Conservation (phyloP, 805 yeast species). For the Kluyveromyces starmeri region DNA sequence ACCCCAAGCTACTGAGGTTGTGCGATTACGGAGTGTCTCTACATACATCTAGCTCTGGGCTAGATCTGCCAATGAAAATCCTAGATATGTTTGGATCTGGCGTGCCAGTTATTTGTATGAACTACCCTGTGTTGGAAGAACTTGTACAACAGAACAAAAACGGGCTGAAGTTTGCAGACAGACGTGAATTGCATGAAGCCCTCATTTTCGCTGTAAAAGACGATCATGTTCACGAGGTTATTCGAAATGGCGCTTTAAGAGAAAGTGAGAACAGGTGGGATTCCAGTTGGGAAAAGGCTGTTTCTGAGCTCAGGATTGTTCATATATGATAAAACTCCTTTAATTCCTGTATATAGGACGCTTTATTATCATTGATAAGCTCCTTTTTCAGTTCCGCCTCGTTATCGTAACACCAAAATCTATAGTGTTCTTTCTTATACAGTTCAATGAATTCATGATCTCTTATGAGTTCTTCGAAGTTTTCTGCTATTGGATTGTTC, state of each 20-base stretch:
- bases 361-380: constrained; percentile 25
- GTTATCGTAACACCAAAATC: constrained; percentile 39
- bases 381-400: constrained; percentile 28
- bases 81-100: constrained; percentile 96
- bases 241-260: constrained; percentile 61
- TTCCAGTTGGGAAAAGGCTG: constrained; percentile 51
- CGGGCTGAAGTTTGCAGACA: constrained; percentile 50
- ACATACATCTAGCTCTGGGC: constrained; percentile 86
- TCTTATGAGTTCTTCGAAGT: constrained; percentile 41
- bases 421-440: constrained; percentile 37
- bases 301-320: constrained; percentile 18
- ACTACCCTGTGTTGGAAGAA: constrained; percentile 71
- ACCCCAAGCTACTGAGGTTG: constrained; percentile 62
- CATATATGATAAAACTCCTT: constrained; percentile 10
- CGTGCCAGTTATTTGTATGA: constrained; percentile 74
- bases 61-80: constrained; percentile 95
- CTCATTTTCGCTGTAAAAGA: constrained; percentile 31
- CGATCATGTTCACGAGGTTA: constrained; percentile 25
- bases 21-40: constrained; percentile 87
- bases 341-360: constrained; percentile 7
- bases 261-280: constrained; percentile 72
- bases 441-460: constrained; percentile 39
- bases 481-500: constrained; percentile 7
- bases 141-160: constrained; percentile 59
- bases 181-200: constrained; percentile 37